A percentile compares a stretch with the other conserved stretches of the same genome.
Conservation (phyloP, 2,329 filamentous ascomycete genomes). For the Penicillium sp. region DNA sequence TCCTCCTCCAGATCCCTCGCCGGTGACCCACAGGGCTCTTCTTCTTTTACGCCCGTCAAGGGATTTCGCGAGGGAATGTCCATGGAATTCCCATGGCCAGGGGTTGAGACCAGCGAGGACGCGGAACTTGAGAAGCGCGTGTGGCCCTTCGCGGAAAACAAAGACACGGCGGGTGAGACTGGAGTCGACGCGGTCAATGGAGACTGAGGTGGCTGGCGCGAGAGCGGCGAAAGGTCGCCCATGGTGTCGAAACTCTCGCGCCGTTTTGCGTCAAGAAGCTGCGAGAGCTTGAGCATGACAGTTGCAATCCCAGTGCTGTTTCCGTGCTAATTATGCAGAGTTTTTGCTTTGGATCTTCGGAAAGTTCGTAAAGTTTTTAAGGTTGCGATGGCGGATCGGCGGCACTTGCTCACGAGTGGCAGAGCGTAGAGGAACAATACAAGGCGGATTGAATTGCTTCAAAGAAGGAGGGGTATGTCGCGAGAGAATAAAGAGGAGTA, state of each 20-base stretch:
- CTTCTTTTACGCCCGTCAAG: slow-evolving; percentile 84
- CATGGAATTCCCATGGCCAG: slow-evolving; percentile 54
- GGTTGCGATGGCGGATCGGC: slow-evolving; percentile 19
- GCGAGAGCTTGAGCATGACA: slow-evolving; percentile 42
- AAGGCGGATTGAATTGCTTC: slow-evolving; percentile 12
- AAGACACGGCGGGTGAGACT: slow-evolving; percentile 45
- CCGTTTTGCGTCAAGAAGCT: slow-evolving; percentile 40
- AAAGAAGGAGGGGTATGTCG: slow-evolving; percentile 21
- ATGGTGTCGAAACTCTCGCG: slow-evolving; percentile 35
- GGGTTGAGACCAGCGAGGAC: slow-evolving; percentile 73
- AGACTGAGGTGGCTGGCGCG: slow-evolving; percentile 34
- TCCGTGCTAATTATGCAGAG: background rate
- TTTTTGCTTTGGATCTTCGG: slow-evolving; percentile 3
- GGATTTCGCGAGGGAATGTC: slow-evolving; percentile 65
- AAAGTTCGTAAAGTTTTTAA: slow-evolving; percentile 9
- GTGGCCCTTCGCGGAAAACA: slow-evolving; percentile 46
- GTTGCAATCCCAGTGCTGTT: background rate
- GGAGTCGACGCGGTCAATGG: slow-evolving; percentile 43
- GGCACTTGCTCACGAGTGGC: slow-evolving; percentile 27
- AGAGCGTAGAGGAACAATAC: slow-evolving; percentile 10
- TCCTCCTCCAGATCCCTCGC: slow-evolving; percentile 59
- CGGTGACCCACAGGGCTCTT: slow-evolving; percentile 75
- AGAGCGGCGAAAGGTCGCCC: slow-evolving; percentile 25
- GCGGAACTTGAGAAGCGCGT: slow-evolving; percentile 65
- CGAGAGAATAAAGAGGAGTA: slow-evolving; percentile 5